Percentiles rank a stretch among this genome's conserved stretches.
Evolutionary conservation across 2,329 filamentous ascomycete genomes (phyloP).

Genomic region (Ophiostoma perfectum): DNA sequence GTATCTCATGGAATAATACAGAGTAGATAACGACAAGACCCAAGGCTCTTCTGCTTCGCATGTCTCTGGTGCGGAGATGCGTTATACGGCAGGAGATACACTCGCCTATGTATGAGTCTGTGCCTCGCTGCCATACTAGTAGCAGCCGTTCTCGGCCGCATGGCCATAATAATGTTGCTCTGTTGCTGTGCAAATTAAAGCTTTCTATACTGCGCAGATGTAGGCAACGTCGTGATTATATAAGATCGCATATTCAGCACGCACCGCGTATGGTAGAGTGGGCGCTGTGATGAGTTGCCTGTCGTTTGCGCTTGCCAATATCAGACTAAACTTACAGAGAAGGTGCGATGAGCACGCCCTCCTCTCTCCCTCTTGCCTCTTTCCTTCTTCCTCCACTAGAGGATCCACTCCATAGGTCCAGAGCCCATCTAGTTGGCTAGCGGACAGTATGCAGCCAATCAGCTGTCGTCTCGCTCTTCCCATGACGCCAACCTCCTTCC

Average conservation of each 20-base stretch:
- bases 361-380: background rate
- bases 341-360: background rate
- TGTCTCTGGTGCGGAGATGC: background rate
- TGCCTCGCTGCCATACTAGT: background rate
- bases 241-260: background rate
- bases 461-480: slow-evolving; percentile 3
- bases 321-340: background rate
- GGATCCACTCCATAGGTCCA: background rate
- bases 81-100: background rate
- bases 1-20: too few species aligned
- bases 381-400: background rate
- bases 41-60: too few species aligned
- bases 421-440: slow-evolving; percentile 18
- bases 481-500: slow-evolving; percentile 26
- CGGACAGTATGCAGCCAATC: slow-evolving; percentile 19
- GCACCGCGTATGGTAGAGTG: background rate
- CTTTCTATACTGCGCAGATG: background rate
- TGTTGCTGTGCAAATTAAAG: background rate
- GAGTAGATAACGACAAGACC: too few species aligned
- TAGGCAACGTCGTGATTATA: background rate
- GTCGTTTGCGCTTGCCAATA: background rate
- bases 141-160: background rate
- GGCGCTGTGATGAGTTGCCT: background rate
- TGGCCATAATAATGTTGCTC: background rate
- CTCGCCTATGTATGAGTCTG: background rate